A percentile compares a stretch with the other conserved stretches of the same genome.
Conservation (phyloP, 768 basidiomycete species). For the Tricholoma bakamatsutake region DNA sequence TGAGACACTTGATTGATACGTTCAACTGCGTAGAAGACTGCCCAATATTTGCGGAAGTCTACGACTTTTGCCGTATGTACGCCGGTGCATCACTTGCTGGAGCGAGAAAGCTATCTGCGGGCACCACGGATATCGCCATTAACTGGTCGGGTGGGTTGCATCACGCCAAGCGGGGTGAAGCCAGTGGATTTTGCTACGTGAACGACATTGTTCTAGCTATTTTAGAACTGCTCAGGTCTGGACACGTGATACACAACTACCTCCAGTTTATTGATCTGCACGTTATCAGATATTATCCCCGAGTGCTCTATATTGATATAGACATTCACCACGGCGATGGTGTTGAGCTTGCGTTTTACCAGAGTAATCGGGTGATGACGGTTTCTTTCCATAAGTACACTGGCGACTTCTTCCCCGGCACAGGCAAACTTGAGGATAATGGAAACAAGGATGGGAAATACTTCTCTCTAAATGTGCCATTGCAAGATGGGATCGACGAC, state of each 20-base stretch:
- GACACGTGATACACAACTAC: not conserved
- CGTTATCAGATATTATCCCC: constrained; percentile 72
- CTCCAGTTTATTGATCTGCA: not conserved
- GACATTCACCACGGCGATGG: constrained; percentile 99
- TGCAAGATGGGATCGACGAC: constrained; percentile 95
- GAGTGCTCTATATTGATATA: constrained; percentile 97
- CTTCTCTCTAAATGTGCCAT: constrained; percentile 91
- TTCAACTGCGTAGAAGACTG: constrained; percentile 98
- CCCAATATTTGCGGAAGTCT: constrained; percentile 93
- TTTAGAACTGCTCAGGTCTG: constrained; percentile 79
- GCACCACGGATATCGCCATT: constrained; percentile 92
- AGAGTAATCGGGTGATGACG: constrained; percentile 97
- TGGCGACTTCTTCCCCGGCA: constrained; percentile 97
- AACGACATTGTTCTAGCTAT: constrained; percentile 97
- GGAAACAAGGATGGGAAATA: constrained; percentile 86
- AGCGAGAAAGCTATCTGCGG: constrained; percentile 79
- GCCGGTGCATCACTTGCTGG: constrained; percentile 89
- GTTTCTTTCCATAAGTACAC: constrained; percentile 99
- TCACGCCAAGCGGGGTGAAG: constrained; percentile 96
- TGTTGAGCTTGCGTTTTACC: constrained; percentile 96
- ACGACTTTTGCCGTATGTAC: constrained; percentile 92
- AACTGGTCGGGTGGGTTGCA: constrained; percentile 99
- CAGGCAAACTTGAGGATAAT: constrained; percentile 93
- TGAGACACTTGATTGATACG: constrained; percentile 71
- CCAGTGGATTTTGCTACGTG: constrained; percentile 97